Base-by-base conservation (phyloP, 306 rosid genomes). In the Prinsepia uniflora region DNA sequence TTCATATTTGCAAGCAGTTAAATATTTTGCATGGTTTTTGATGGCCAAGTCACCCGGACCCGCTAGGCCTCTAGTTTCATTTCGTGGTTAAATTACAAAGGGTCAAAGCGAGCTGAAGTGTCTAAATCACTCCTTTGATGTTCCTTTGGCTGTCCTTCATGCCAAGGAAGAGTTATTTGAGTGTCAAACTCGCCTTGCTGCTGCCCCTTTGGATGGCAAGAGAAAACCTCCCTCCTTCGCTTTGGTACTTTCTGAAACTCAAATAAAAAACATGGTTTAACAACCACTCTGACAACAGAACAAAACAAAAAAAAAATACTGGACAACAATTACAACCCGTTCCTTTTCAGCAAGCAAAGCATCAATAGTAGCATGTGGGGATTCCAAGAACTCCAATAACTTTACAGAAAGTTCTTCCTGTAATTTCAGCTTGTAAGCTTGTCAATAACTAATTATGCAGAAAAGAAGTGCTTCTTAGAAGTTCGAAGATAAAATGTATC, bases 391-490 rank as follows among this genome's bases (percentile, higher is more conserved):
- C 70, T 95, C 99, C 78, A 95, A 83, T 77, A 95, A 67, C 78
- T 85, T 95, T 4, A 75, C 90, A 69, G 96, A 86, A 43, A 95
- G 85, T 36, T 95, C 99, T 78, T 95, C 99, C 99, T 95, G 82
- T 67, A 86, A 76, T 58, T 63, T 75, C 14, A 59, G 74, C 30
- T 46, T 71, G 19, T 46, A 52, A 72, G 49, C 18, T 40, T 39
- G 72, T 52, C 36, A 13, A 52, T 6, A 10, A 52, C 19, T n/a
- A 39, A 52, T 41, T n/a, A 39, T 40, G 40, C 47, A n/a, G 60
- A 36, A 67, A 58, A 48, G 58, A 17, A 49, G 12, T 5, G 42
- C 44, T 10, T n/a, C n/a, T n/a, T 41, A 36, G 47, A 17, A 6
- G 60, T n/a, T 48, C 24, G 58, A 67, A 66, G 20, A 47, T 46